phyloP scores from a whole-genome alignment of 2,329 filamentous ascomycete species.

The Fragosphaeria purpurea region DNA sequence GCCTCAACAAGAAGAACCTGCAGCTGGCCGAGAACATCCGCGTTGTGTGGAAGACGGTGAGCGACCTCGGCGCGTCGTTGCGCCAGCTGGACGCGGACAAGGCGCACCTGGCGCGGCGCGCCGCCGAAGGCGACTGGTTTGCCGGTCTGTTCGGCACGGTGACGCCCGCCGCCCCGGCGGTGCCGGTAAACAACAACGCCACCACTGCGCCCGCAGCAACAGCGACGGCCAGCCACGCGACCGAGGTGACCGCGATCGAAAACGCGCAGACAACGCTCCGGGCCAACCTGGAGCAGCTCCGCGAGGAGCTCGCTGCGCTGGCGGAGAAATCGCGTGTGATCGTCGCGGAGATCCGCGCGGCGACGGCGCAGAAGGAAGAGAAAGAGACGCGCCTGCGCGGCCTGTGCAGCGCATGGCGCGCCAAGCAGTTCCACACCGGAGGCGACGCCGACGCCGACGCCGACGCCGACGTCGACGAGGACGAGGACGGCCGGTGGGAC shows the following conservation, averaged over 20 bases:
- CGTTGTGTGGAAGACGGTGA: background rate
- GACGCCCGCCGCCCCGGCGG: no score
- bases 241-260: no score
- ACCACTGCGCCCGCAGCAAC: no score
- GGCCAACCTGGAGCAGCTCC: background rate
- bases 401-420: conserved; percentile 4
- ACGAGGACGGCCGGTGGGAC: background rate
- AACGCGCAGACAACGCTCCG: no score
- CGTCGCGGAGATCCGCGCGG: background rate
- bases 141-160: no score
- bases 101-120: background rate
- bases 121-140: no score
- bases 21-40: background rate
- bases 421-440: background rate
- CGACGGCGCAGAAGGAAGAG: background rate
- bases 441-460: no score
- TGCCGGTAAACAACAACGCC: no score
- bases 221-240: no score
- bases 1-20: background rate
- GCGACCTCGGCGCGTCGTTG: background rate
- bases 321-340: background rate
- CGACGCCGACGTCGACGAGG: background rate
- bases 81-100: background rate
- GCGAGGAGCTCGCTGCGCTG: background rate
- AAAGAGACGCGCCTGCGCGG: background rate